Conservation (phyloP, 1,139 yeast species). For the Ashbya aceris region DNA sequence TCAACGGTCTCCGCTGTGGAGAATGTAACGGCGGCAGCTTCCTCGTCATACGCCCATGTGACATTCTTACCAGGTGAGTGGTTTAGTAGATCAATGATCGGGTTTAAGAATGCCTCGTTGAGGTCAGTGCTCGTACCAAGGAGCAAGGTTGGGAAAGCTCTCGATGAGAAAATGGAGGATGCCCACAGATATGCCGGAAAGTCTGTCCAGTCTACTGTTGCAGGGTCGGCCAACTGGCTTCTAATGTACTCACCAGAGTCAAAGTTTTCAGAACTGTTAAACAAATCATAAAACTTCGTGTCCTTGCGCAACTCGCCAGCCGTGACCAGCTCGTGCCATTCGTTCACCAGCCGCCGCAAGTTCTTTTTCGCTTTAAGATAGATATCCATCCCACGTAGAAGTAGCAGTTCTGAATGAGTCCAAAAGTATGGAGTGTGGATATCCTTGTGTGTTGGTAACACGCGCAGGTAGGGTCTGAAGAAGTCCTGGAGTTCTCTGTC, state of each 20-base stretch:
- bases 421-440: constrained; percentile 60
- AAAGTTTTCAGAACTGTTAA: constrained; percentile 27
- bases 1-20: constrained; percentile 17
- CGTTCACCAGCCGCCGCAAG: constrained; percentile 26
- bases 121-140: constrained; percentile 23
- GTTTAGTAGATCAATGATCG: constrained; percentile 69
- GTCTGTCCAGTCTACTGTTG: constrained; percentile 41
- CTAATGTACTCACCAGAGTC: constrained; percentile 48
- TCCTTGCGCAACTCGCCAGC: constrained; percentile 26
- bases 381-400: constrained; percentile 55
- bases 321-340: constrained; percentile 24
- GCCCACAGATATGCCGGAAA: constrained; percentile 74
- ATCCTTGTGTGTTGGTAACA: constrained; percentile 54
- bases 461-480: constrained; percentile 40
- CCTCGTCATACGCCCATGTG: constrained; percentile 43
- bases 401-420: constrained; percentile 42
- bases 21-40: constrained; percentile 28
- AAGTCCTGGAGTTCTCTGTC: constrained; percentile 3
- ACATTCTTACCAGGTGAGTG: constrained; percentile 56
- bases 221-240: constrained; percentile 4
- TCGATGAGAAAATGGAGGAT: constrained; percentile 55
- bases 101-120: constrained; percentile 53
- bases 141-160: constrained; percentile 68
- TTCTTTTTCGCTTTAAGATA: constrained; percentile 30
- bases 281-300: constrained; percentile 17